Percentiles rank a stretch among this genome's conserved stretches.
These are phyloP conservation scores for Lophium mytilinum DNA, from an alignment of 495 filamentous ascomycete genomes.

Conservation along the genomic window DNA sequence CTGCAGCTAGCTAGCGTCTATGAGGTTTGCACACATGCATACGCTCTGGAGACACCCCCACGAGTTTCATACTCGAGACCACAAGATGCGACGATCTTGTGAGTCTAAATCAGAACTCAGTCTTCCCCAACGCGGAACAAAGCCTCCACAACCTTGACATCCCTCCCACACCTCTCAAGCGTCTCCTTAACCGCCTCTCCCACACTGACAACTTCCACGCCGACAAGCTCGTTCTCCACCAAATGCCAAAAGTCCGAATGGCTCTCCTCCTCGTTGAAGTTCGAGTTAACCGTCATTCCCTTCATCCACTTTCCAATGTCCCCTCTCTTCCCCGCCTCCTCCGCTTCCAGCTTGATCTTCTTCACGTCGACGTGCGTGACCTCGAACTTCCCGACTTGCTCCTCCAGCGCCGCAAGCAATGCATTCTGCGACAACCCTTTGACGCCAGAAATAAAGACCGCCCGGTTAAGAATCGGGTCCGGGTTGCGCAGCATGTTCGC, in stretches of 20 bases:
- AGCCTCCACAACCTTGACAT: slow-evolving; percentile 6
- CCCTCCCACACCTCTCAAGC: slow-evolving; percentile 13
- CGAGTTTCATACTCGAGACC: too few relatives aligned
- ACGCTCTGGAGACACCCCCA: too few relatives aligned
- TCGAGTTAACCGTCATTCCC: slow-evolving; percentile 10
- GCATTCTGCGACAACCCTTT: slow-evolving; percentile 12
- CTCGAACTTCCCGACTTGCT: slow-evolving; percentile 11
- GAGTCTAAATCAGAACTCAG: not conserved
- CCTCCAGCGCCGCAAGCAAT: slow-evolving; percentile 17
- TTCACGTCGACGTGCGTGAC: slow-evolving; percentile 15
- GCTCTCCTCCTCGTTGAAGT: slow-evolving; percentile 17
- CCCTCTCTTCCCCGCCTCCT: slow-evolving; percentile 21
- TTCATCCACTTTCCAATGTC: slow-evolving; percentile 14
- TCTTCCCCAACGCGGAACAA: slow-evolving; percentile 12
- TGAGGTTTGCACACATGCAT: too few relatives aligned
- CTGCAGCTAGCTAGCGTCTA: too few relatives aligned
- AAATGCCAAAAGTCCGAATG: slow-evolving; percentile 2
- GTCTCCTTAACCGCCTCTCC: slow-evolving; percentile 14
- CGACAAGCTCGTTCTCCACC: slow-evolving; percentile 20
- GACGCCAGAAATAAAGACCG: slow-evolving; percentile 18
- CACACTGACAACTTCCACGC: slow-evolving; percentile 13
- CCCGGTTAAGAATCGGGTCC: slow-evolving; percentile 10
- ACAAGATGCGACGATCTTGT: too few relatives aligned
- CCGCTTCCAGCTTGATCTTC: slow-evolving; percentile 23
- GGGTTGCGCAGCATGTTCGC: slow-evolving; percentile 20